phyloP scores from a whole-genome alignment of 768 basidiomycete genomes.

The Pleurotus tuber-regium region DNA sequence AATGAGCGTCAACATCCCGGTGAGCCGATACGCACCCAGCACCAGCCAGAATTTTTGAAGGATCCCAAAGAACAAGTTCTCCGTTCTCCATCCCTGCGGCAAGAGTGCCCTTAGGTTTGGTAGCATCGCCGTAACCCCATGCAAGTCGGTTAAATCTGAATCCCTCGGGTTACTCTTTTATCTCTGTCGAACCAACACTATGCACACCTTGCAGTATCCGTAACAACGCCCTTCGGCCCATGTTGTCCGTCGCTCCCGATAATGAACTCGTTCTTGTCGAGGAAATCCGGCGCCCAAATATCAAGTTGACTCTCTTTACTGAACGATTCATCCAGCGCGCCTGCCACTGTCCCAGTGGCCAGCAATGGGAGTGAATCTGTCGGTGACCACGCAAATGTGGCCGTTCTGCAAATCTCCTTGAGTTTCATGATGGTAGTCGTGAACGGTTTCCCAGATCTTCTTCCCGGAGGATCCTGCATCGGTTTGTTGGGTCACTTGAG shows the following conservation, averaged over 20 bases:
- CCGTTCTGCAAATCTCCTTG: conserved; percentile 81
- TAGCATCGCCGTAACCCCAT: conserved; percentile 74
- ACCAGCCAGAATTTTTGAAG: conserved; percentile 79
- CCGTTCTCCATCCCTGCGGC: conserved; percentile 97
- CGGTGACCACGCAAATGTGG: conserved; percentile 93
- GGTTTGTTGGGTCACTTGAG: conserved; percentile 14
- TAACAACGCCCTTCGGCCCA: conserved; percentile 64
- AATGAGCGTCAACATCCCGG: conserved; percentile 8
- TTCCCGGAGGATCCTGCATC: conserved; percentile 26
- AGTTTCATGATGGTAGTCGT: conserved; percentile 70
- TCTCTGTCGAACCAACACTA: too few relatives aligned
- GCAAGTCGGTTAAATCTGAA: conserved; percentile 89
- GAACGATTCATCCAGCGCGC: conserved; percentile 96
- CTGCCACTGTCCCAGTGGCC: conserved; percentile 93
- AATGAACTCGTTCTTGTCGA: conserved; percentile 68
- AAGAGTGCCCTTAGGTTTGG: conserved; percentile 73
- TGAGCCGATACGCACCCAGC: conserved; percentile 56
- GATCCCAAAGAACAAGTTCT: conserved; percentile 90
- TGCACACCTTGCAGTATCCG: conserved; percentile 64
- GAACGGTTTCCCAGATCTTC: conserved; percentile 70
- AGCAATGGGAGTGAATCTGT: conserved; percentile 72
- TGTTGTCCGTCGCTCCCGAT: conserved; percentile 59
- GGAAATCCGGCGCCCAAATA: conserved; percentile 91
- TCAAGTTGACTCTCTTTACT: conserved; percentile 92
- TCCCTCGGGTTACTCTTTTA: too few relatives aligned